These are phyloP conservation scores for Microcera coccophila DNA, from an alignment of 2,329 filamentous ascomycete species.

Conservation along the genomic window DNA sequence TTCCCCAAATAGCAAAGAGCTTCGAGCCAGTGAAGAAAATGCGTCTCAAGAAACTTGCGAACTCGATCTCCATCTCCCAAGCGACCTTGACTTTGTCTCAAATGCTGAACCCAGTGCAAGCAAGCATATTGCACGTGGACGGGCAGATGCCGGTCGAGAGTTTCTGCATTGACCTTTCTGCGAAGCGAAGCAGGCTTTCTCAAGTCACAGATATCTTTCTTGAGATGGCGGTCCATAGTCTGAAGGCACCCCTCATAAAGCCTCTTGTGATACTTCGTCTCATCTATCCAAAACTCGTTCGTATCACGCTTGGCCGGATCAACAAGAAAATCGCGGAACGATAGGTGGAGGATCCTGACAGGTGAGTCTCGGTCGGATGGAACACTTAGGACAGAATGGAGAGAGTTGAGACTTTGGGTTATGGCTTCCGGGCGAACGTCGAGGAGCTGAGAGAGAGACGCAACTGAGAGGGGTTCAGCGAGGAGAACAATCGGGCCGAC, in stretches of 20 bases:
- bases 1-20: slow-evolving; percentile 33
- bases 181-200: slow-evolving; percentile 20
- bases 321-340: slow-evolving; percentile 38
- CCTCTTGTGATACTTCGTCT: slow-evolving; percentile 27
- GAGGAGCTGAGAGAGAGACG: slow-evolving; percentile 27
- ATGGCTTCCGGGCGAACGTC: slow-evolving; percentile 14
- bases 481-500: slow-evolving; percentile 32
- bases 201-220: slow-evolving; percentile 34
- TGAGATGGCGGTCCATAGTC: slow-evolving; percentile 31
- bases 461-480: slow-evolving; percentile 27
- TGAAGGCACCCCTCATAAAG: slow-evolving; percentile 35
- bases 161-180: slow-evolving; percentile 18
- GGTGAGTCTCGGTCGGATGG: not conserved
- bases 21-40: slow-evolving; percentile 43
- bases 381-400: slow-evolving; percentile 27
- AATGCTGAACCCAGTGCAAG: slow-evolving; percentile 38
- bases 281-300: slow-evolving; percentile 36
- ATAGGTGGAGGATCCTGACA: slow-evolving; percentile 29
- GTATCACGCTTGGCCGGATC: slow-evolving; percentile 17
- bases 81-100: slow-evolving; percentile 14
- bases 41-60: slow-evolving; percentile 33
- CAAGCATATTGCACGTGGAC: slow-evolving; percentile 37
- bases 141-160: slow-evolving; percentile 24
- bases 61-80: slow-evolving; percentile 26
- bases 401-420: slow-evolving; percentile 19